Conservation (phyloP, 768 basidiomycete genomes). For the Rhodotorula diobovata region DNA sequence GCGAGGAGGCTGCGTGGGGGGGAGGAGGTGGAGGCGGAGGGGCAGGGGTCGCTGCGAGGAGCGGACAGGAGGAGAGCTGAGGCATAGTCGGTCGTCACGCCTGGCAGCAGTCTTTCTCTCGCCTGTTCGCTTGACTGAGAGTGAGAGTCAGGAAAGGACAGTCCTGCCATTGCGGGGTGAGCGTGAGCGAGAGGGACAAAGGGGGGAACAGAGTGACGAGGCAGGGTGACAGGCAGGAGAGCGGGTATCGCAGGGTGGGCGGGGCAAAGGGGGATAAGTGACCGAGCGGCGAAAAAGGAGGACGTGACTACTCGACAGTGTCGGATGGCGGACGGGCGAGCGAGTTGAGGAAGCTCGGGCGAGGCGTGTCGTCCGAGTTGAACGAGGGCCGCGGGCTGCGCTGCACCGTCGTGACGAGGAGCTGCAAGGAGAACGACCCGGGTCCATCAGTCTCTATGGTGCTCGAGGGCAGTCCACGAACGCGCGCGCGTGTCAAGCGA, state of each 20-base stretch:
- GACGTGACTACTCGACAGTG: not conserved
- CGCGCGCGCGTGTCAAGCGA: not conserved
- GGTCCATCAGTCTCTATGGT: not conserved
- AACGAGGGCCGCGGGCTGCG: constrained; percentile 19
- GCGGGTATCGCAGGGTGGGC: not conserved
- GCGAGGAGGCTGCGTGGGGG: not conserved
- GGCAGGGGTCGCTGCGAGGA: not conserved
- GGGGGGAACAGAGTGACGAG: not conserved
- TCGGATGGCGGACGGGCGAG: not conserved
- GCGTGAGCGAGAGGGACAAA: too few species aligned
- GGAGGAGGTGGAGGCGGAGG: not conserved
- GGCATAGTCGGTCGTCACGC: not conserved
- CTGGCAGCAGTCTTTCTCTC: not conserved
- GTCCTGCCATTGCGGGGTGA: too few species aligned
- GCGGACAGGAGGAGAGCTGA: not conserved
- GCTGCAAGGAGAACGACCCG: not conserved
- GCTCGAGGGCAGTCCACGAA: not conserved
- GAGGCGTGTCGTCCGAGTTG: not conserved
- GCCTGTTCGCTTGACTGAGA: not conserved
- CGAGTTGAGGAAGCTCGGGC: not conserved
- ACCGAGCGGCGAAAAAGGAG: not conserved
- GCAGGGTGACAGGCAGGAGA: not conserved
- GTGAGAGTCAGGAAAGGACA: too few species aligned
- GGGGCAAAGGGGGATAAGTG: not conserved
- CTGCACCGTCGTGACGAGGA: constrained; percentile 17